Conservation (phyloP, 1,284 basidiomycete genomes). For the Gomphus bonarii region DNA sequence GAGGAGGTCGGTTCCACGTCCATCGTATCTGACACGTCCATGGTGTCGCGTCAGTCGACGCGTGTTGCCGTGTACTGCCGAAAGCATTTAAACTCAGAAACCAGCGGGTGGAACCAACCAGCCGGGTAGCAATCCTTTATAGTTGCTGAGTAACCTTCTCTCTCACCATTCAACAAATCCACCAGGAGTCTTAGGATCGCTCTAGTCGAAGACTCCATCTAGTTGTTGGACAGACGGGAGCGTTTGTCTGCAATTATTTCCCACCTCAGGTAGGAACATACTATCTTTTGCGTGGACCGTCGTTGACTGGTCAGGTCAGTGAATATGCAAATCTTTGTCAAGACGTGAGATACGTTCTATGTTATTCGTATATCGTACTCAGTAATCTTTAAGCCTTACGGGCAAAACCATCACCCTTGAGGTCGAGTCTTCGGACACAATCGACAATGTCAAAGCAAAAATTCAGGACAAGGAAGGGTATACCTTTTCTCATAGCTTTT, state of each 20-base stretch:
- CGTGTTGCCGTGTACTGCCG: not conserved
- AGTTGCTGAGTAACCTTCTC: conserved; percentile 6
- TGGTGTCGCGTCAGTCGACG: conserved; percentile 17
- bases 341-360: conserved; percentile 51
- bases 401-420: conserved; percentile 98
- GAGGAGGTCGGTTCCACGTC: conserved; percentile 33
- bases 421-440: conserved; percentile 94
- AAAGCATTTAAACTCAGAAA: not conserved
- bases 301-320: conserved; percentile 6
- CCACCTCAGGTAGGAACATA: conserved; percentile 10
- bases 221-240: conserved; percentile 76
- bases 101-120: not conserved
- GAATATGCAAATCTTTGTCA: conserved; percentile 91
- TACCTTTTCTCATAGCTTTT: conserved; percentile 19
- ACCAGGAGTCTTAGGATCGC: conserved; percentile 6
- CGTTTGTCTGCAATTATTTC: conserved; percentile 31
- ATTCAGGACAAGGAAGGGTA: conserved; percentile 95
- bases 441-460: conserved; percentile 97
- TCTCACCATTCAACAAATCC: not conserved
- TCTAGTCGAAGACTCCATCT: conserved; percentile 85
- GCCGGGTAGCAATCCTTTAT: not conserved
- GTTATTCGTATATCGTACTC: conserved; percentile 4
- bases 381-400: conserved; percentile 62
- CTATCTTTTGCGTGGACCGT: not conserved
- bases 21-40: conserved; percentile 43